These are phyloP conservation scores for Apophysomyces trapeziformis DNA, from an alignment of 371 early-diverging fungal genomes.

Conservation along the genomic window DNA sequence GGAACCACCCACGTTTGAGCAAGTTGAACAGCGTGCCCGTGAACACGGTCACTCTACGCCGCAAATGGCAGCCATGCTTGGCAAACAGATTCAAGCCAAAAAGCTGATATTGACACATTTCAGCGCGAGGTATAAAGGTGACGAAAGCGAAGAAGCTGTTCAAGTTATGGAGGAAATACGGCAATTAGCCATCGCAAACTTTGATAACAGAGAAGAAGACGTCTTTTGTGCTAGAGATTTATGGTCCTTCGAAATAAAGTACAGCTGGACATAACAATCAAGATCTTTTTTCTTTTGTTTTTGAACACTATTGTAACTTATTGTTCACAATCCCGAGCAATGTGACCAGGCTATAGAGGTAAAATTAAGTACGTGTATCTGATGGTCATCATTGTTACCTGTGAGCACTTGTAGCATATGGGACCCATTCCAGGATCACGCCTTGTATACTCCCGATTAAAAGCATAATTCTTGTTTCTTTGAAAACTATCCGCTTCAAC, in stretches of 20 bases:
- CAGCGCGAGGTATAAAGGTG: slow-evolving; percentile 60
- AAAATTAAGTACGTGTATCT: not conserved
- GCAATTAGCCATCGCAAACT: slow-evolving; percentile 38
- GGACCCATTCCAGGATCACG: not conserved
- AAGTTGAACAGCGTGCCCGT: slow-evolving; percentile 41
- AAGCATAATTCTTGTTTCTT: slow-evolving; percentile 5
- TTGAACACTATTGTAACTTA: not conserved
- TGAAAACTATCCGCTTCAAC: slow-evolving; percentile 11
- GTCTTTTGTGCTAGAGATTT: slow-evolving; percentile 52
- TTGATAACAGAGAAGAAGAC: slow-evolving; percentile 35
- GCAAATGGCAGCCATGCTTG: slow-evolving; percentile 62
- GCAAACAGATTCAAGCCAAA: slow-evolving; percentile 44
- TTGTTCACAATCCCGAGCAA: slow-evolving; percentile 17
- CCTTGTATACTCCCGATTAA: not conserved
- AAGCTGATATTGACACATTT: slow-evolving; percentile 64
- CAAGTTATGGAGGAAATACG: slow-evolving; percentile 62
- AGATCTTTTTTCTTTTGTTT: not conserved
- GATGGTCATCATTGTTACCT: slow-evolving; percentile 9
- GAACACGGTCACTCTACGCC: slow-evolving; percentile 69
- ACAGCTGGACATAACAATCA: not conserved
- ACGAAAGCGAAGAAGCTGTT: slow-evolving; percentile 40
- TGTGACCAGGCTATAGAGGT: slow-evolving; percentile 16
- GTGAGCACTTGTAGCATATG: slow-evolving; percentile 20
- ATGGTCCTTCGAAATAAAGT: slow-evolving; percentile 45
- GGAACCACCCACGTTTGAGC: slow-evolving; percentile 23